Conservation (phyloP, 108 stramenopile genomes). For the Cylindrotheca closterium region DNA sequence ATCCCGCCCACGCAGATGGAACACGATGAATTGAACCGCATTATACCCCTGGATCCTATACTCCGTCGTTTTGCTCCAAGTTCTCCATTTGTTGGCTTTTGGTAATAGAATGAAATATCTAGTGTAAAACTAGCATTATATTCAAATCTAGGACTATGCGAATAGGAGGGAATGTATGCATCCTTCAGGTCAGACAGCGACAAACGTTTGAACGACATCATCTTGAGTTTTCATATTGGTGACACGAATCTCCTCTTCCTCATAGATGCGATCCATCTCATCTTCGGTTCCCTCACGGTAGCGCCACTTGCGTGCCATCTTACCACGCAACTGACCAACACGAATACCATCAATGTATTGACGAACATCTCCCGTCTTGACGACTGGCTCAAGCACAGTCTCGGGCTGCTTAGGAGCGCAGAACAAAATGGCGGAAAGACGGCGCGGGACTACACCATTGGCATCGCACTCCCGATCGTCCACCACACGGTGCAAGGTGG, state of each 20-base stretch:
- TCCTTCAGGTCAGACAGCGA: neutral
- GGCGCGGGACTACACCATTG: no score
- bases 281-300: conserved; percentile 24
- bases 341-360: conserved; percentile 18
- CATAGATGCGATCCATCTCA: conserved; percentile 14
- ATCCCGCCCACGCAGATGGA: no score
- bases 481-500: conserved; percentile 21
- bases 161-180: no score
- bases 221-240: conserved; percentile 28
- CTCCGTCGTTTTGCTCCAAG: no score
- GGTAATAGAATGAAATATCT: no score
- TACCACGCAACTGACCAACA: no score
- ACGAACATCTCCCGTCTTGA: conserved; percentile 13
- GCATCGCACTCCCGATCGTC: no score
- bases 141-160: no score
- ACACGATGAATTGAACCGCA: no score
- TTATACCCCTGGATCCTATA: no score
- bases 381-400: conserved; percentile 27
- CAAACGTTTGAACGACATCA: conserved; percentile 17
- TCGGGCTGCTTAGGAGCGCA: conserved; percentile 26
- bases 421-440: conserved; percentile 25
- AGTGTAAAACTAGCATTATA: no score
- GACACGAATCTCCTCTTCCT: conserved; percentile 29
- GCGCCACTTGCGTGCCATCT: conserved; percentile 27
- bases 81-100: no score